Evolutionary conservation across 1,284 basidiomycete species (phyloP).

Genomic region (Apiotrichum gracile): DNA sequence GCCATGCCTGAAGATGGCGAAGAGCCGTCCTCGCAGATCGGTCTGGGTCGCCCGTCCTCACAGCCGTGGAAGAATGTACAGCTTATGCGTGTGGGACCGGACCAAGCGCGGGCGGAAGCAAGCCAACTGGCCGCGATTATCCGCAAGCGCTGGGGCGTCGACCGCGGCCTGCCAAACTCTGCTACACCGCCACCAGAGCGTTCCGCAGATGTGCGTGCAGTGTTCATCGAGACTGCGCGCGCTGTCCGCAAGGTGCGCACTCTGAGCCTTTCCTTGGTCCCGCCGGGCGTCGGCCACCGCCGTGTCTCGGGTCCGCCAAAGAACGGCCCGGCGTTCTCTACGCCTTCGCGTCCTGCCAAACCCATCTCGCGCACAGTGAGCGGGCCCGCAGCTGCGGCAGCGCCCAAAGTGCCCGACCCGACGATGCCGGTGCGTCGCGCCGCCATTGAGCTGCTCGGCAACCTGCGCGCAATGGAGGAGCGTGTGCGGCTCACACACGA

Average conservation of each 20-base stretch:
- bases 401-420: background rate
- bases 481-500: slow-evolving; percentile 18
- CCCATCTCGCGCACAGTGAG: background rate
- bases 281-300: background rate
- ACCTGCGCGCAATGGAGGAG: slow-evolving; percentile 39
- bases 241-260: slow-evolving; percentile 32
- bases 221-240: slow-evolving; percentile 25
- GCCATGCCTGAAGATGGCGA: slow-evolving; percentile 30
- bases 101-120: slow-evolving; percentile 27
- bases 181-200: slow-evolving; percentile 10
- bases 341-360: slow-evolving; percentile 30
- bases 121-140: slow-evolving; percentile 10
- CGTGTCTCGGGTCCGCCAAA: slow-evolving; percentile 4
- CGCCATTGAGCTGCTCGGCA: slow-evolving; percentile 40
- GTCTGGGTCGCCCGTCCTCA: slow-evolving; percentile 5
- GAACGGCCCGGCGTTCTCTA: slow-evolving; percentile 18
- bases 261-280: slow-evolving; percentile 22
- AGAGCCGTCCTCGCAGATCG: background rate
- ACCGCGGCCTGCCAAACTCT: background rate
- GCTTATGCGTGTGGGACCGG: slow-evolving; percentile 25
- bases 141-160: slow-evolving; percentile 3
- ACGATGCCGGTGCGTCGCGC: slow-evolving; percentile 18
- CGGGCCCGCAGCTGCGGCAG: background rate
- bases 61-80: slow-evolving; percentile 41
- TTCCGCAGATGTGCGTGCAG: slow-evolving; percentile 6